phyloP scores from a whole-genome alignment of 495 filamentous ascomycete species.

The Diplogelasinospora grovesii region DNA sequence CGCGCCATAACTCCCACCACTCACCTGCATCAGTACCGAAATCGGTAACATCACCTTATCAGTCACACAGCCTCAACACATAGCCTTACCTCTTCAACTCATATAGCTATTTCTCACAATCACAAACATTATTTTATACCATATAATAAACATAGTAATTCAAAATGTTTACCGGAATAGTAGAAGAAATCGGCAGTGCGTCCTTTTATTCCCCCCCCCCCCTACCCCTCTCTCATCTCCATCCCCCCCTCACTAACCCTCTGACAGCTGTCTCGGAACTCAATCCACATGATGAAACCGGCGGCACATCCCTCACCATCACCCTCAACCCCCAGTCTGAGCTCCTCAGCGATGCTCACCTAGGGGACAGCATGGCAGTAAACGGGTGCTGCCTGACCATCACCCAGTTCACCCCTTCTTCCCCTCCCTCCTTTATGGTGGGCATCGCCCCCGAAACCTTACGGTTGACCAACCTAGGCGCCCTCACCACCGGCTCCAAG shows the following conservation, averaged over 20 bases:
- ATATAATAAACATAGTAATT: not conserved
- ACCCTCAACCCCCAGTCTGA: constrained; percentile 50
- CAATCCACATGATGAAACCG: constrained; percentile 69
- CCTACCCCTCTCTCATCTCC: constrained; percentile 1
- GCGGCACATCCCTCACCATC: constrained; percentile 89
- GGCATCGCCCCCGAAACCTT: constrained; percentile 95
- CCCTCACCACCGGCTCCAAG: constrained; percentile 41
- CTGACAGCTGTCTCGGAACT: constrained; percentile 70
- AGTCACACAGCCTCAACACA: too few relatives aligned
- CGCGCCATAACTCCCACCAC: too few relatives aligned
- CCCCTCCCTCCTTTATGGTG: constrained; percentile 64
- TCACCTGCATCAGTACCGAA: too few relatives aligned
- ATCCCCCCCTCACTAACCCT: constrained; percentile 4
- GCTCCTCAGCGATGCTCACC: constrained; percentile 73
- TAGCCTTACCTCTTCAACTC: too few relatives aligned
- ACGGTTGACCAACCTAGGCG: constrained; percentile 87
- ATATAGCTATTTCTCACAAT: too few relatives aligned
- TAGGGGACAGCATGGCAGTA: constrained; percentile 88
- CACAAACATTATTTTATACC: not conserved
- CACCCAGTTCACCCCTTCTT: constrained; percentile 57
- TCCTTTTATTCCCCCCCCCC: constrained; percentile 9
- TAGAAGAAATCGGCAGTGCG: constrained; percentile 90
- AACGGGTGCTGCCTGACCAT: constrained; percentile 92
- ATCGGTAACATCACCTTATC: too few relatives aligned
- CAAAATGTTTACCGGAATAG: constrained; percentile 95